A percentile compares a stretch with the other conserved stretches of the same genome.
These are phyloP conservation scores for Populus trichocarpa DNA, from an alignment of 441 rosid species.

Conservation along the genomic window DNA sequence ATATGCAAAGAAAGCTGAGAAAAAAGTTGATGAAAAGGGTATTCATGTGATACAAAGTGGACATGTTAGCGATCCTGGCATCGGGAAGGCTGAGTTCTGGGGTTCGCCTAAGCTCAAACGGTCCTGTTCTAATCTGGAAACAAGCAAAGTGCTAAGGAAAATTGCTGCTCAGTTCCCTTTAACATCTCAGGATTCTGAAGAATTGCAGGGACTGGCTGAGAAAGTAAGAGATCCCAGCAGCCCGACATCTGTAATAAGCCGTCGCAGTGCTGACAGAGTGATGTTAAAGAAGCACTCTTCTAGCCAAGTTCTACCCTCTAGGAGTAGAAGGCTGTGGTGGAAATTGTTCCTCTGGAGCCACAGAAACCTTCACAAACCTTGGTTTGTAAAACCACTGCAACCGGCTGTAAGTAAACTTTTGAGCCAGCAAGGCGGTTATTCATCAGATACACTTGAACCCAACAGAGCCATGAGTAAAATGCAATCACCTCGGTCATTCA, in stretches of 20 bases:
- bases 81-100: constrained; percentile 51
- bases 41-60: constrained; percentile 42
- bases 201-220: constrained; percentile 26
- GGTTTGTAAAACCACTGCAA: constrained; percentile 35
- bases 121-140: constrained; percentile 81
- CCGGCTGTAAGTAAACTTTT: constrained; percentile 14
- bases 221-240: constrained; percentile 34
- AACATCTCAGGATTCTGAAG: constrained; percentile 37
- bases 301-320: constrained; percentile 87
- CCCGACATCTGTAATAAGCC: constrained; percentile 54
- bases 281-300: constrained; percentile 92
- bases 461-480: constrained; percentile 30
- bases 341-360: constrained; percentile 95
- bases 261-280: constrained; percentile 78
- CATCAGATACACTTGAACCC: constrained; percentile 72
- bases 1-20: constrained; percentile 18
- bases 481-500: constrained; percentile 47
- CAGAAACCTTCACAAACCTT: constrained; percentile 62
- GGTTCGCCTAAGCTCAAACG: constrained; percentile 71
- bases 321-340: constrained; percentile 84
- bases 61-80: constrained; percentile 86
- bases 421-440: constrained; percentile 79
- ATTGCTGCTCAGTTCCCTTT: constrained; percentile 32
- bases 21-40: constrained; percentile 20
- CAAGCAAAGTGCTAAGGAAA: constrained; percentile 36